Conservation (phyloP, 73 alveolate genomes). For the Strombidium stylifer region DNA sequence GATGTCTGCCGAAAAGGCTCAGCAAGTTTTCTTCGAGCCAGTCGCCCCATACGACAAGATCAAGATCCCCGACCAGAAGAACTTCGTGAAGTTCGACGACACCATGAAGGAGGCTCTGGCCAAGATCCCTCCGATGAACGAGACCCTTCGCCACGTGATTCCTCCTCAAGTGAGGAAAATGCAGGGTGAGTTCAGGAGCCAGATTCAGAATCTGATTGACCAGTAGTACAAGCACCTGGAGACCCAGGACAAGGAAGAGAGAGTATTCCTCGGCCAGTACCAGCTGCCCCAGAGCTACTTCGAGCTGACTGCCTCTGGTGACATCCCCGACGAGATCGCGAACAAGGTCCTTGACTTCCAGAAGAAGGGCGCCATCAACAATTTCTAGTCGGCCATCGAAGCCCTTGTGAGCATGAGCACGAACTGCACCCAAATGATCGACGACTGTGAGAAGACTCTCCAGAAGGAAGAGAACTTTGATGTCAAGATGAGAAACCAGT, state of each 20-base stretch:
- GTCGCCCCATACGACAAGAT: conserved; percentile 13
- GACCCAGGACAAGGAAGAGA: conserved; percentile 14
- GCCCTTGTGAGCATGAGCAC: conserved; percentile 20
- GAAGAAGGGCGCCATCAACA: conserved; percentile 19
- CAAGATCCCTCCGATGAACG: conserved; percentile 43
- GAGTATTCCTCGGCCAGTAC: conserved; percentile 2
- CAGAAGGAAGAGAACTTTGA: conserved; percentile 39
- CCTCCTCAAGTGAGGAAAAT: conserved; percentile 51
- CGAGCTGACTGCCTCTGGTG: conserved; percentile 37
- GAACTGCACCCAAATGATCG: conserved; percentile 1
- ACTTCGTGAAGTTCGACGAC: conserved; percentile 47
- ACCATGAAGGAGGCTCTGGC: not conserved
- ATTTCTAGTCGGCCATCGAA: conserved; percentile 18
- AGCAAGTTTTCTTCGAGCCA: conserved; percentile 34
- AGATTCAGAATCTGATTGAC: conserved; percentile 11
- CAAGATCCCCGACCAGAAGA: conserved; percentile 9
- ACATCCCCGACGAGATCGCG: conserved; percentile 36
- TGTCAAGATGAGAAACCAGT: conserved; percentile 7
- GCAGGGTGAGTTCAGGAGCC: conserved; percentile 37
- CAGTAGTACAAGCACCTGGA: conserved; percentile 6
- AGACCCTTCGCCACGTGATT: conserved; percentile 39
- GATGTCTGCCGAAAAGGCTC: conserved; percentile 6
- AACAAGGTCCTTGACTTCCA: conserved; percentile 50
- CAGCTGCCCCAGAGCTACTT: conserved; percentile 38
- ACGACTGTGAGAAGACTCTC: not conserved